A percentile compares a stretch with the other conserved stretches of the same genome.
Evolutionary conservation across 371 early-diverging fungal genomes (phyloP).

Genomic region (Mucor ambiguus): DNA sequence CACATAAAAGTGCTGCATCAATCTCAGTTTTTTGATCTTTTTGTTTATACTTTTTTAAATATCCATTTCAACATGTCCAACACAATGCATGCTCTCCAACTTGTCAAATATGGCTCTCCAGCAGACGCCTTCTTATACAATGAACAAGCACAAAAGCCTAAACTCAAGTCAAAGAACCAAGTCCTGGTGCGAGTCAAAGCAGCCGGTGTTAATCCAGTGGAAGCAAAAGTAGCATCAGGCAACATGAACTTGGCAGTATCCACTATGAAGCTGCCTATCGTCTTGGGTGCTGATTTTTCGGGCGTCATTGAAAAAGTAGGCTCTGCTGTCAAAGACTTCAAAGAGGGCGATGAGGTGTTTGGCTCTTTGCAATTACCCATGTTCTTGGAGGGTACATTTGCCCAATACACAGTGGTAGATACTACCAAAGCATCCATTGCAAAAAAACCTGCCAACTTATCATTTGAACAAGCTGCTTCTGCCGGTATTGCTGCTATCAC

Average conservation of each 20-base stretch:
- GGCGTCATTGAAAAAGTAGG: constrained; percentile 50
- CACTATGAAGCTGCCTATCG: constrained; percentile 16
- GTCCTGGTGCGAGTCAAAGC: constrained; percentile 61
- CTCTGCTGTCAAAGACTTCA: constrained; percentile 33
- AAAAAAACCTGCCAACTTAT: constrained; percentile 47
- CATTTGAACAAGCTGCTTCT: constrained; percentile 57
- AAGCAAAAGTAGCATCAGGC: constrained; percentile 50
- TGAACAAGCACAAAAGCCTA: constrained; percentile 27
- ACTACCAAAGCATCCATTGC: constrained; percentile 33
- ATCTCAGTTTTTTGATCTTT: background rate
- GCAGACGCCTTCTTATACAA: constrained; percentile 35
- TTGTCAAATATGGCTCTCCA: constrained; percentile 30
- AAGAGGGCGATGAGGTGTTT: constrained; percentile 57
- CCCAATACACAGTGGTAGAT: constrained; percentile 42
- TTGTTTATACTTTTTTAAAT: background rate
- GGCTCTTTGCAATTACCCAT: constrained; percentile 34
- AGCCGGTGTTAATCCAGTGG: constrained; percentile 66
- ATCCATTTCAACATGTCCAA: background rate
- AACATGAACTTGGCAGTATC: constrained; percentile 5
- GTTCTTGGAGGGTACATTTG: constrained; percentile 44
- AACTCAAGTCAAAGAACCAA: constrained; percentile 31
- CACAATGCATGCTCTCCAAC: constrained; percentile 42
- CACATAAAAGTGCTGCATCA: background rate
- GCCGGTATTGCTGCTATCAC: constrained; percentile 40
- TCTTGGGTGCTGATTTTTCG: constrained; percentile 53